phyloP scores from a whole-genome alignment of 108 stramenopile genomes.

The Heterococcus sp. region DNA sequence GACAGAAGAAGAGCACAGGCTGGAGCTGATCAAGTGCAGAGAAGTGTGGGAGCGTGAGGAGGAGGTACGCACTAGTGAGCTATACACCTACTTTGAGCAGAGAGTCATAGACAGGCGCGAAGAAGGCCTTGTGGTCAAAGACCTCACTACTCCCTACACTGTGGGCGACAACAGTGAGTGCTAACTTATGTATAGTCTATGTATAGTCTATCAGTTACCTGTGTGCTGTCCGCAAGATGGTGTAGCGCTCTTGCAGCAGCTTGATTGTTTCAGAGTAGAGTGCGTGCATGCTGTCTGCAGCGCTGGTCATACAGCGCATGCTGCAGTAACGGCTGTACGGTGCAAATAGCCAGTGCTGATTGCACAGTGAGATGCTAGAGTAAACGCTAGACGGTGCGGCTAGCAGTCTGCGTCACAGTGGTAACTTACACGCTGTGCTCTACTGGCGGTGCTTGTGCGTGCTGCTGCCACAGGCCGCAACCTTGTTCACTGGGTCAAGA shows the following conservation, averaged over 20 bases:
- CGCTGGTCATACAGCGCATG: no score
- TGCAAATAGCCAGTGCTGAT: no score
- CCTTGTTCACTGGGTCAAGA: conserved; percentile 39
- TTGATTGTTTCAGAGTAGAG: no score
- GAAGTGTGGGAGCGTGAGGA: conserved; percentile 4
- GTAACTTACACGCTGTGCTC: not conserved
- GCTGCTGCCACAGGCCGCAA: conserved; percentile 3
- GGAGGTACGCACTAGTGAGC: no score
- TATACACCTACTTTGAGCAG: conserved; percentile 26
- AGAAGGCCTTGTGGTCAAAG: conserved; percentile 53
- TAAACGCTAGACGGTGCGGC: not conserved
- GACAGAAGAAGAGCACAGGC: conserved; percentile 35
- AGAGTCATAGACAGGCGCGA: conserved; percentile 8
- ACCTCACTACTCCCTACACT: conserved; percentile 34
- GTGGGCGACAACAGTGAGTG: conserved; percentile 9
- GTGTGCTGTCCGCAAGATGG: no score
- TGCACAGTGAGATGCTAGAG: not conserved
- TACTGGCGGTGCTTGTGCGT: not conserved
- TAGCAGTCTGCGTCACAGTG: not conserved
- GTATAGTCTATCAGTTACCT: no score
- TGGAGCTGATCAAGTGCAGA: conserved; percentile 38
- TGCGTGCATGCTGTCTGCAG: no score
- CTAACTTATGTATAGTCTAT: no score
- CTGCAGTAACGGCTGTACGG: no score
- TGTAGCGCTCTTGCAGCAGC: no score